Base-by-base conservation (phyloP, 2,329 filamentous ascomycete genomes). In the Diplodia mutila region DNA sequence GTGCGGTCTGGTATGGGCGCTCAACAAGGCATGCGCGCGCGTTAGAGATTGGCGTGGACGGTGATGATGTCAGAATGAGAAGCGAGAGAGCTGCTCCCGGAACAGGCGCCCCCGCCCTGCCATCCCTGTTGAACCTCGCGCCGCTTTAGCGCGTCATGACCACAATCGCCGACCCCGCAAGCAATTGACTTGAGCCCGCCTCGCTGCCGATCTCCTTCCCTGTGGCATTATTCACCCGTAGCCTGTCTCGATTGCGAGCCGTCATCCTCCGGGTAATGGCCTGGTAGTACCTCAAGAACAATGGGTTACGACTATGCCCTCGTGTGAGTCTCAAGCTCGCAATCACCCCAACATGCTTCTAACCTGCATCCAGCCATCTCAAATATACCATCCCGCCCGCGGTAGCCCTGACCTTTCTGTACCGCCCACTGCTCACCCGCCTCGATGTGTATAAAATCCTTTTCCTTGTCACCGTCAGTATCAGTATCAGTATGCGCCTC, bases 341-440 rank as follows among this genome's bases (percentile, higher is more conserved):
- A 4, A 3, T 2, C 18, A 29, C 9, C n/a, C 37, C 21, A 27
- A 7, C 29, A 4, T 11, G 16, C 52, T n/a, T 66, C 64, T 66
- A 18, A 66, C 64, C 25, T 37, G 14, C 46, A 37, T 32, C 32
- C 69, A 91, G 88, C 71, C 87, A 91, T 76, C 75, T 89, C 72
- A 86, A 86, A 72, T 91, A 88, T 80, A 91, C 87, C 37, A 86
- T 91, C 67, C 89, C 89, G 16, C 82, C 87, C 27, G 89, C 88
- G 11, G 76, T 85, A 70, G 72, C 85, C 51, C 82, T 91, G 70
- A 88, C 88, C 18, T 71, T 85, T 51, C 76, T 90, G 57, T 86
- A 87, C 70, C 83, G 82, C 54, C 90, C 89, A 2, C 82, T 92
- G 42, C 83, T 87, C 65, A 90, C 86, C 23, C 82, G 80, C 42